Evolutionary conservation across 192 early-diverging fungal genomes (phyloP).

Genomic region (Pilobolus umbonatus): DNA sequence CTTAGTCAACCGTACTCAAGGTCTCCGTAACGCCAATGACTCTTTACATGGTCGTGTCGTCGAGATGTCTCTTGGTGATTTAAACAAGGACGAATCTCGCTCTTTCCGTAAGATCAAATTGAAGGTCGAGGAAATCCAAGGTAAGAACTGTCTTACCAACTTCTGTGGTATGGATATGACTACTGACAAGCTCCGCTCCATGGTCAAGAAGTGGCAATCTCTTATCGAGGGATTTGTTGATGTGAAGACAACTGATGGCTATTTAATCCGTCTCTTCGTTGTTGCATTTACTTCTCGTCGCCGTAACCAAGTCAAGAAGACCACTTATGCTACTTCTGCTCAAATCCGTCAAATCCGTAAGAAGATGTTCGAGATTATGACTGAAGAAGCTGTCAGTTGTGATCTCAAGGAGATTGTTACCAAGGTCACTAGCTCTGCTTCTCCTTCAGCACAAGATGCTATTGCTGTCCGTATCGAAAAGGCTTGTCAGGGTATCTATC

Average conservation of each 20-base stretch:
- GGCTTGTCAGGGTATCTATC: constrained; percentile 95
- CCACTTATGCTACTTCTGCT: constrained; percentile 93
- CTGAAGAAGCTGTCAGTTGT: constrained; percentile 73
- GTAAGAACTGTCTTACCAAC: constrained; percentile 99
- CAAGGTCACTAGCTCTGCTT: constrained; percentile 81
- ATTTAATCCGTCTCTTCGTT: constrained; percentile 95
- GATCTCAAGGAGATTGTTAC: constrained; percentile 94
- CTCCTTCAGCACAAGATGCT: constrained; percentile 57
- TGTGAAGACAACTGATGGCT: constrained; percentile 99
- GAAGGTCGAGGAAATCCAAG: constrained; percentile 92
- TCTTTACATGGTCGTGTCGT: constrained; percentile 94
- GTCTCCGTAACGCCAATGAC: constrained; percentile 94
- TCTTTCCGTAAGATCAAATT: constrained; percentile 98
- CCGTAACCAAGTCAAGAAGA: constrained; percentile 93
- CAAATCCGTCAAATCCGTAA: constrained; percentile 99
- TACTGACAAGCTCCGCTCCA: constrained; percentile 98
- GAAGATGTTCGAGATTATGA: constrained; percentile 99
- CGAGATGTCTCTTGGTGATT: constrained; percentile 94
- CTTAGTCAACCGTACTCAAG: constrained; percentile 99
- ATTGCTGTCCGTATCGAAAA: constrained; percentile 99
- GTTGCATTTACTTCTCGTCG: constrained; percentile 96
- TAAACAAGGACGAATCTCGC: constrained; percentile 88
- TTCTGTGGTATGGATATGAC: constrained; percentile 99
- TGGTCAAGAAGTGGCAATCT: constrained; percentile 99
- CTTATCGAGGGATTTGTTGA: constrained; percentile 96